These are phyloP conservation scores for Fusarium agapanthi DNA, from an alignment of 2,329 filamentous ascomycete species.

Conservation along the genomic window DNA sequence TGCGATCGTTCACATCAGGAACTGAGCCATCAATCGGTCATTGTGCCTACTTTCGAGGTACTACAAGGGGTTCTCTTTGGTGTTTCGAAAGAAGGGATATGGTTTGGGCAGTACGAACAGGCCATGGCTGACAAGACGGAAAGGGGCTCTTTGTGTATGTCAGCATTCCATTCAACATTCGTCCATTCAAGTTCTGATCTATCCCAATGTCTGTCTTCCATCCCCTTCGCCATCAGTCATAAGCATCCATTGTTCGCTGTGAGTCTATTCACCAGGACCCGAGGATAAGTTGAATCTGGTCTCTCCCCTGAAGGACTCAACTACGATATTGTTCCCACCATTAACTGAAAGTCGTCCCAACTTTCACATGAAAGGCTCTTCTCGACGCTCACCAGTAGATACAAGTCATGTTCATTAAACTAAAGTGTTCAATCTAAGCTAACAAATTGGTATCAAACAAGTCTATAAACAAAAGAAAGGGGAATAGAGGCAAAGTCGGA, in stretches of 20 bases:
- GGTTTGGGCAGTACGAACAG: background rate
- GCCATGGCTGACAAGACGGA: background rate
- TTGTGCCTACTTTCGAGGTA: background rate
- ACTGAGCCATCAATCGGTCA: background rate
- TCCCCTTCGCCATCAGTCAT: background rate
- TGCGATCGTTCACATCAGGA: rapidly evolving
- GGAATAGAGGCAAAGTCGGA: background rate
- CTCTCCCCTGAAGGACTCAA: background rate
- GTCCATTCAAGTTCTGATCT: rapidly evolving
- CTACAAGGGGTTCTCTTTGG: background rate
- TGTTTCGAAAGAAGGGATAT: background rate
- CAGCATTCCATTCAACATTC: background rate
- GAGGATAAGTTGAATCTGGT: background rate
- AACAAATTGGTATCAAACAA: conserved; percentile 26
- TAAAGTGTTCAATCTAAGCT: background rate
- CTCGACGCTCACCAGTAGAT: background rate
- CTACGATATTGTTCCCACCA: background rate
- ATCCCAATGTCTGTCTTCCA: background rate
- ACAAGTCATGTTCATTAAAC: background rate
- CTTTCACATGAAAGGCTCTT: rapidly evolving
- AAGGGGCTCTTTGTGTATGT: rapidly evolving
- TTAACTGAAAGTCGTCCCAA: rapidly evolving
- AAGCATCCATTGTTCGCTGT: background rate
- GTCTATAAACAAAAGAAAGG: conserved; percentile 19
- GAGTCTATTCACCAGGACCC: background rate